Percentiles rank a stretch among this genome's conserved stretches.
Conservation (phyloP, 139 green algal genomes). For the Tetradesmus lagerheimii region DNA sequence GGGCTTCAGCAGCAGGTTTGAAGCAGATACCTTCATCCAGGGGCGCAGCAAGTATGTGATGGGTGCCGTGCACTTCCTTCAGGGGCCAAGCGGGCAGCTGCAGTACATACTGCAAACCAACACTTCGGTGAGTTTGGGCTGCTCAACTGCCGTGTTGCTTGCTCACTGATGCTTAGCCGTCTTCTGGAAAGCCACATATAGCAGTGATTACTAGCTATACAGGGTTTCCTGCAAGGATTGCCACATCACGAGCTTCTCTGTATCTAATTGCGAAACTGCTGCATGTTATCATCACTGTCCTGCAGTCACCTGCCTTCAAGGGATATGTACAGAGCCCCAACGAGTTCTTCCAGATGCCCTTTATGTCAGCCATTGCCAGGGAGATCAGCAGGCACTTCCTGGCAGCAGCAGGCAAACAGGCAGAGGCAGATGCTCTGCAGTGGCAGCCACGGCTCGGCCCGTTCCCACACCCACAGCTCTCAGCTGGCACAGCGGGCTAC, state of each 20-base stretch:
- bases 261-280: not conserved
- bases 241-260: not conserved
- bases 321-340: constrained; percentile 75
- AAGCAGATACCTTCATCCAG: constrained; percentile 22
- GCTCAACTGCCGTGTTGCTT: not conserved
- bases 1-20: constrained; percentile 23
- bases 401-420: constrained; percentile 35
- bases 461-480: constrained; percentile 89
- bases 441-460: constrained; percentile 64
- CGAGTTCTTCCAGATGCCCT: constrained; percentile 76
- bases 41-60: constrained; percentile 34
- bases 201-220: not conserved
- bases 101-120: constrained; percentile 90
- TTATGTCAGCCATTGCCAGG: constrained; percentile 83
- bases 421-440: constrained; percentile 58
- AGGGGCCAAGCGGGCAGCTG: constrained; percentile 6
- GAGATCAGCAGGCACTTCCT: constrained; percentile 75
- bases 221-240: not conserved
- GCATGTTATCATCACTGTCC: not conserved
- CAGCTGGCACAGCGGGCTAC: constrained; percentile 72
- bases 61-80: constrained; percentile 75
- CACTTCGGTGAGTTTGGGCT: constrained; percentile 66
- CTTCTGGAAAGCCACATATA: not conserved
- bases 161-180: not conserved
- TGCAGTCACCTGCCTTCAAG: constrained; percentile 77